Percentiles rank a stretch among this genome's conserved stretches.
These are phyloP conservation scores for Fusarium tupiense DNA, from an alignment of 2,329 filamentous ascomycete genomes.

Conservation along the genomic window DNA sequence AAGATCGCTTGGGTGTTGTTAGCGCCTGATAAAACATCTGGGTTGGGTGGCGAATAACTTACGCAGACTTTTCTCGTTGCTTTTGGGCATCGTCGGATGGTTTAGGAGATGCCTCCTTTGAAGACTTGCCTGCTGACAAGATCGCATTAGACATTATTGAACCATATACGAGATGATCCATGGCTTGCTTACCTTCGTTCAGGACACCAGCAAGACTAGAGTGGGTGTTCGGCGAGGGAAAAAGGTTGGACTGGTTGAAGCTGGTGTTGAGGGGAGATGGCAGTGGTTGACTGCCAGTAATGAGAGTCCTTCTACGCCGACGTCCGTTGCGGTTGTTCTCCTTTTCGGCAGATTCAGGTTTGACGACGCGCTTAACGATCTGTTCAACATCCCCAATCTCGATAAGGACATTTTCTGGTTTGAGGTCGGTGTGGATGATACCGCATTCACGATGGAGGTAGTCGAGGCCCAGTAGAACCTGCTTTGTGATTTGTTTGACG, in stretches of 20 bases:
- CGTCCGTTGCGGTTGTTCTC: conserved; percentile 93
- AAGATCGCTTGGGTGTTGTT: conserved; percentile 70
- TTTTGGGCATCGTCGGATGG: conserved; percentile 74
- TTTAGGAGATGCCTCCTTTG: conserved; percentile 60
- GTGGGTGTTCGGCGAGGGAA: conserved; percentile 69
- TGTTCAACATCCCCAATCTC: conserved; percentile 99
- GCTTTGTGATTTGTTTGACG: conserved; percentile 98
- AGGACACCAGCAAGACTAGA: conserved; percentile 86
- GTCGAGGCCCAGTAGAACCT: conserved; percentile 93
- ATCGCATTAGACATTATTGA: conserved; percentile 18
- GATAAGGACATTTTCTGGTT: conserved; percentile 97
- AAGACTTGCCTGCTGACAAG: conserved; percentile 45
- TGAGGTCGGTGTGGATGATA: conserved; percentile 97
- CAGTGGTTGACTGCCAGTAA: conserved; percentile 95
- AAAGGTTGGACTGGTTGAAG: conserved; percentile 84
- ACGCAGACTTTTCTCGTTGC: conserved; percentile 93
- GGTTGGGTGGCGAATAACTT: conserved; percentile 51
- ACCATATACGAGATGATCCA: too few relatives aligned
- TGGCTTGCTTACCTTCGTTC: conserved; percentile 71
- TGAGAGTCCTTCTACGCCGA: conserved; percentile 88
- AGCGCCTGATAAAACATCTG: neutral
- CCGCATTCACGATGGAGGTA: conserved; percentile 98
- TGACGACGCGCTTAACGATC: conserved; percentile 95
- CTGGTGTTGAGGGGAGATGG: conserved; percentile 93
- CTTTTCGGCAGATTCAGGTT: conserved; percentile 78